These are phyloP conservation scores for Thelonectria rubi DNA, from an alignment of 2,329 filamentous ascomycete genomes.

Conservation along the genomic window DNA sequence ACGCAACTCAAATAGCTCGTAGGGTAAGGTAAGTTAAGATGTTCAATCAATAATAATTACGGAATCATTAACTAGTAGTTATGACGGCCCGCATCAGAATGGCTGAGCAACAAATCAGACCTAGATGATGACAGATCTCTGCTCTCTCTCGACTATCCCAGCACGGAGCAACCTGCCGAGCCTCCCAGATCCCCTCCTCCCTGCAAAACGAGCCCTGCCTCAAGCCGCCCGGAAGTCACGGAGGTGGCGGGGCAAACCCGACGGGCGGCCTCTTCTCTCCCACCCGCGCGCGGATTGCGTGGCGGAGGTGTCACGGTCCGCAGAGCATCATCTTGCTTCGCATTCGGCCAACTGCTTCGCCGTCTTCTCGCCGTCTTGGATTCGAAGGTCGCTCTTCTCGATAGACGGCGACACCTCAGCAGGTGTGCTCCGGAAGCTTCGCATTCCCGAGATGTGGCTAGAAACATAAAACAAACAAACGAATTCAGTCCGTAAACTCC, in stretches of 20 bases:
- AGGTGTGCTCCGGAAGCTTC: conserved; percentile 2
- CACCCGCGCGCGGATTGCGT: conserved; percentile 29
- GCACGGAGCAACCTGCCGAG: conserved; percentile 2
- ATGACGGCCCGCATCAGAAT: too few species aligned
- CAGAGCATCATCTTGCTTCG: conserved; percentile 9
- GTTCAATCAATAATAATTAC: too few species aligned
- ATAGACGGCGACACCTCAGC: neutral
- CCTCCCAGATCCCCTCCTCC: neutral
- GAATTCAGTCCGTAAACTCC: conserved; percentile 37
- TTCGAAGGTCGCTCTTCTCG: conserved; percentile 2
- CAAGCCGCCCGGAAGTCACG: conserved; percentile 24
- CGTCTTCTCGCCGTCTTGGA: neutral
- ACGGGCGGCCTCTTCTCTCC: conserved; percentile 33
- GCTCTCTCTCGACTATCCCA: neutral
- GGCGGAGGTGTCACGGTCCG: conserved; percentile 30
- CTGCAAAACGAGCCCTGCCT: neutral
- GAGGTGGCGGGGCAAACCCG: conserved; percentile 26
- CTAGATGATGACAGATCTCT: neutral
- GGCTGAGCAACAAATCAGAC: too few species aligned
- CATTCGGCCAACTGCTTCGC: conserved; percentile 6
- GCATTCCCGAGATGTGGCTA: conserved; percentile 11
- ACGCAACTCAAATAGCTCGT: too few species aligned
- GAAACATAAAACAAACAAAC: conserved; percentile 30
- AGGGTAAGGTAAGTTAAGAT: too few species aligned
- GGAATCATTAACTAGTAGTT: too few species aligned